These are phyloP conservation scores for Xylariaceae sp. DNA, from an alignment of 2,329 filamentous ascomycete species.

Conservation along the genomic window DNA sequence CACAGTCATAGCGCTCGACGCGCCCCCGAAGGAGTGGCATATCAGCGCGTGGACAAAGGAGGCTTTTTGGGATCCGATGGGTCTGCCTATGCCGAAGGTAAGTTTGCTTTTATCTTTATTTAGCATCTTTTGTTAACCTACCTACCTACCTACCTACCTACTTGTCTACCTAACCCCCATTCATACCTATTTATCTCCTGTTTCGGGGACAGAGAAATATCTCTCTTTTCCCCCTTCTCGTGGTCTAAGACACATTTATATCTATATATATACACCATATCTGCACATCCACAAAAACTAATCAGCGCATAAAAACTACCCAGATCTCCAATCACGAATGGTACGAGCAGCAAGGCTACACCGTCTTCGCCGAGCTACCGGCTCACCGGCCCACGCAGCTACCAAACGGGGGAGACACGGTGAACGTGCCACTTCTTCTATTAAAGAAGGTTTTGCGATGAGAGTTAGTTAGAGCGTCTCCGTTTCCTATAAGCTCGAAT, in stretches of 20 bases:
- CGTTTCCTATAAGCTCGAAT: not conserved
- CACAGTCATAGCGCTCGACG: conserved; percentile 6
- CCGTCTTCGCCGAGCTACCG: conserved; percentile 2
- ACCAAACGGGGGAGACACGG: not conserved
- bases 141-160: too few species aligned
- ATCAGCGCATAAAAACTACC: too few species aligned
- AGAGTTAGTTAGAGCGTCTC: not conserved
- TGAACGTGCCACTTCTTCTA: not conserved
- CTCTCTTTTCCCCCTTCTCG: too few species aligned
- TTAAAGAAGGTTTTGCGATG: conserved; percentile 3
- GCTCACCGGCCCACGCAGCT: not conserved
- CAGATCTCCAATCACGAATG: conserved; percentile 18
- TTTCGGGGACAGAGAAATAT: too few species aligned
- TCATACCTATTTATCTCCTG: too few species aligned
- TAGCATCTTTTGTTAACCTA: too few species aligned
- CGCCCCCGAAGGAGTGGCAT: not conserved
- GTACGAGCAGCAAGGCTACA: conserved; percentile 14
- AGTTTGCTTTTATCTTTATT: too few species aligned
- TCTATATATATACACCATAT: too few species aligned
- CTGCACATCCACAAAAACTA: too few species aligned
- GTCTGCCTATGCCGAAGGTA: conserved; percentile 2
- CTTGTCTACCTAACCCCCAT: too few species aligned
- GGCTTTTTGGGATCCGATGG: not conserved
- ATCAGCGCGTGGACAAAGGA: not conserved
- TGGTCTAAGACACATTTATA: too few species aligned